Evolutionary conservation across 352 stramenopile species (phyloP), one percentile per base, ranked within the genome.

Genomic region (Globisporangium paddicum): DNA sequence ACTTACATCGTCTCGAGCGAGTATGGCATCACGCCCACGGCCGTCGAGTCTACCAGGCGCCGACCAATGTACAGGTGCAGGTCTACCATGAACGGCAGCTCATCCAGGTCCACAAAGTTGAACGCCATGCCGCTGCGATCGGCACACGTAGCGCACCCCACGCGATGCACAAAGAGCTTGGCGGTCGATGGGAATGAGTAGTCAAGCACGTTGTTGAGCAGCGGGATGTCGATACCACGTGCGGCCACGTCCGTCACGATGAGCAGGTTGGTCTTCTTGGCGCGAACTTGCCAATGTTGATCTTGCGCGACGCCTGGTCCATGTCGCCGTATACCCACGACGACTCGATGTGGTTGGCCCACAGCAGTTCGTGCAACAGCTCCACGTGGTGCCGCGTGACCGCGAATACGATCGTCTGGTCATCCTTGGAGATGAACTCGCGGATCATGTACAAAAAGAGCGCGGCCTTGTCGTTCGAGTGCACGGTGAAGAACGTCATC

Each of bases 1-100:
- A 98, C 94, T 28, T 86, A 95, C 96, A 99, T 99, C 16, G 91
- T 84, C 35, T 72, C 66, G 3, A 99, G 70, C 3, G 75, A 86
- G 79, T 99, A 99, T 13, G 82, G 72, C 62, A 75, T 71, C 6
- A 67, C 69, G 9, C 72, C 73, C 30, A 72, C 64, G 0, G 82
- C 85, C 5, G 75, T 84, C 26, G 82, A 92, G 60, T 92, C 82
- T 25, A 87, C 82, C 26, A 93, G 71, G 18, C 83, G 82, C 2
- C 87, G 87, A 41, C 94, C 95, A 37, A 99, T 87, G 74, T 98
- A 99, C 42, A 98, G 60, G 68, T 98, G 90, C 35, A 99, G 63
- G 70, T 99, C 98, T 21, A 99, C 88, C 92, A 99, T 98, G 75
- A 99, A 99, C 13, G 97, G 94, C 49, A 98, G 73, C 69, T 99